Evolutionary conservation across 2,329 filamentous ascomycete species (phyloP), one percentile per base, ranked within the genome.

Genomic region (Colletotrichum noveboracense): DNA sequence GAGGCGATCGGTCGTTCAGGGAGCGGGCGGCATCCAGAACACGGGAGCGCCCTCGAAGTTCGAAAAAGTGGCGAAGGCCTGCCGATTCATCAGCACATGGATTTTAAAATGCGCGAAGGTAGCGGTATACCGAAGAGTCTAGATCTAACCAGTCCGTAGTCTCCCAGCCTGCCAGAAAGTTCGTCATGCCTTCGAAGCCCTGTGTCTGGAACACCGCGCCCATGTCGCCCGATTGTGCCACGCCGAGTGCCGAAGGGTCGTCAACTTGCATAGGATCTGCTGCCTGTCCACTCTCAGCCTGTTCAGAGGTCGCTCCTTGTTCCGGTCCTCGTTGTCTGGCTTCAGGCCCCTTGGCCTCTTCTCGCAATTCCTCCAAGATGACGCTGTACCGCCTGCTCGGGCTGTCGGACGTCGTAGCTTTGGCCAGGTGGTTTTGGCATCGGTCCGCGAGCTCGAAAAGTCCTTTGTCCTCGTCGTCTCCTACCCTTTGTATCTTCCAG

Each of bases 351-450:
- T 58, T 78, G 13, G 79, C 81, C 55, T 89, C 87, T 3, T 86
- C 81, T 16, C 86, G 81, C 12, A 91, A 79, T 76, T 90, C 88
- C 65, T 90, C 88, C 0, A 91, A 83, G 2, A 91, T 89, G 9
- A 90, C 83, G 60, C 85, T 86, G 76, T 91, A 91, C 6, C 89
- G 81, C 30, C 87, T 83, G 36, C 83, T 89, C 30, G 83, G 88
- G 52, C 83, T 88, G 77, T 85, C 86, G 66, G 77, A 82, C 52
- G 78, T 83, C 52, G 80, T 85, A 12, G 83, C 83, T 66, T 81
- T 79, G 4, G 82, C 81, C 1, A 91, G 85, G 74, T 88, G 87
- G 1, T 79, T 81, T 55, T 89, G 88, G 67, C 88, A 89, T 38
- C 81, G 81, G n/a, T 88, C 86, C 2, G 81, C 81, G 3, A 82